Percentiles rank a stretch among this genome's conserved stretches.
Evolutionary conservation across 306 rosid species (phyloP).

Genomic region (Begonia peltatifolia): DNA sequence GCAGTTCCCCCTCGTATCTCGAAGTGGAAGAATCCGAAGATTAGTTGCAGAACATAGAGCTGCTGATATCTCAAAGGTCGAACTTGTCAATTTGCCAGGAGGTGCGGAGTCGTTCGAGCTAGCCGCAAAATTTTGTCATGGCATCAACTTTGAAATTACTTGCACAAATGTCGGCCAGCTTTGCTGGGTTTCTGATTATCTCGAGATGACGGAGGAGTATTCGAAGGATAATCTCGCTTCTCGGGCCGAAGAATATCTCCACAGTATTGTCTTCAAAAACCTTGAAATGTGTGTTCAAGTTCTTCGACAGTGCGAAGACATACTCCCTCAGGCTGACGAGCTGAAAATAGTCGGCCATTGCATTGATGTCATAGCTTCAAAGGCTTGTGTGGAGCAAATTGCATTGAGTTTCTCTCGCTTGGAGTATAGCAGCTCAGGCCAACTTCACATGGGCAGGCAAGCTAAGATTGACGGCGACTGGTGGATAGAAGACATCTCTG

Average conservation of each 20-base stretch:
- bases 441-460: constrained; percentile 81
- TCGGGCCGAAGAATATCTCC: constrained; percentile 33
- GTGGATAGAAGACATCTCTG: constrained; percentile 98
- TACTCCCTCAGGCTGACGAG: constrained; percentile 84
- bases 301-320: constrained; percentile 55
- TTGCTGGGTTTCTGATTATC: constrained; percentile 40
- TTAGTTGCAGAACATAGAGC: constrained; percentile 90
- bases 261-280: constrained; percentile 41
- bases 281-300: constrained; percentile 40
- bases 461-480: constrained; percentile 82
- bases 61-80: constrained; percentile 81
- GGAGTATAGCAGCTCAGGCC: constrained; percentile 96
- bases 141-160: constrained; percentile 25
- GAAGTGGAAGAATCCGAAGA: constrained; percentile 84
- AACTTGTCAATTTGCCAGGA: constrained; percentile 76
- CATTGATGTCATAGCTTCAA: constrained; percentile 88
- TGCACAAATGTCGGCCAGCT: constrained; percentile 44
- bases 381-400: constrained; percentile 91
- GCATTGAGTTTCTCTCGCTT: constrained; percentile 94
- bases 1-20: constrained; percentile 95
- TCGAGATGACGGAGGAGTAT: constrained; percentile 47
- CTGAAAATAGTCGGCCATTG: constrained; percentile 61
- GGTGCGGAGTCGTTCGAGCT: constrained; percentile 64
- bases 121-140: constrained; percentile 51
- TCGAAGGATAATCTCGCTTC: constrained; percentile 80